These are phyloP conservation scores for Pyronema domesticum DNA, from an alignment of 495 filamentous ascomycete genomes.

Conservation along the genomic window DNA sequence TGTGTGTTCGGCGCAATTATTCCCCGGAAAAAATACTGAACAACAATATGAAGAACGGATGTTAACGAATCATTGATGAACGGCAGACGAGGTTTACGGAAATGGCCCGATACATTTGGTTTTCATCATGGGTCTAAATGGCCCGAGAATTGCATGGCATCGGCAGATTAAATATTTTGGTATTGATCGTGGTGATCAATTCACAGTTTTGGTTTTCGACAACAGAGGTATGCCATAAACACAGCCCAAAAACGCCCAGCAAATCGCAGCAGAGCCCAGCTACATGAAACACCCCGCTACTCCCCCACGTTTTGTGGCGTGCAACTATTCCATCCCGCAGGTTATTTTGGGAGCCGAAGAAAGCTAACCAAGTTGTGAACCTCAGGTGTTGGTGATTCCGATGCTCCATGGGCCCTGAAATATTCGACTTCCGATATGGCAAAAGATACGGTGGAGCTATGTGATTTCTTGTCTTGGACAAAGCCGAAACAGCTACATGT, in stretches of 20 bases:
- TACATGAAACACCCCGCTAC: too few relatives aligned
- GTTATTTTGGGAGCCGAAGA: background rate
- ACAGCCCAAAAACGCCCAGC: background rate
- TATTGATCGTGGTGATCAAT: constrained; percentile 45
- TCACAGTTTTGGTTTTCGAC: constrained; percentile 57
- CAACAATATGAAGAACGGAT: background rate
- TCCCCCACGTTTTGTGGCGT: background rate
- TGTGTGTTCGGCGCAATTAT: constrained; percentile 1
- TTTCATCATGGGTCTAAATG: constrained; percentile 51
- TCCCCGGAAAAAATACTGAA: background rate
- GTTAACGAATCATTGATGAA: background rate
- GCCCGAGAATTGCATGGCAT: constrained; percentile 36
- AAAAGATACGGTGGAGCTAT: constrained; percentile 47
- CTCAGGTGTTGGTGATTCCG: constrained; percentile 52
- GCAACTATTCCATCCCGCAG: background rate
- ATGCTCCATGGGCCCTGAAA: constrained; percentile 47
- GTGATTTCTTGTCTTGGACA: constrained; percentile 54
- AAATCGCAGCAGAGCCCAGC: too few relatives aligned
- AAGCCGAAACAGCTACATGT: constrained; percentile 42
- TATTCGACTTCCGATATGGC: constrained; percentile 66
- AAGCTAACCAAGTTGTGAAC: constrained; percentile 6
- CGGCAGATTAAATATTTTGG: constrained; percentile 26
- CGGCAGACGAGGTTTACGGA: constrained; percentile 50
- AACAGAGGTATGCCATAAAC: constrained; percentile 34
- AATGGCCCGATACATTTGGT: constrained; percentile 49